Percentiles rank a stretch among this genome's conserved stretches.
Evolutionary conservation across 208 protist genomes (phyloP).

Genomic region (Trichomonas tenax): DNA sequence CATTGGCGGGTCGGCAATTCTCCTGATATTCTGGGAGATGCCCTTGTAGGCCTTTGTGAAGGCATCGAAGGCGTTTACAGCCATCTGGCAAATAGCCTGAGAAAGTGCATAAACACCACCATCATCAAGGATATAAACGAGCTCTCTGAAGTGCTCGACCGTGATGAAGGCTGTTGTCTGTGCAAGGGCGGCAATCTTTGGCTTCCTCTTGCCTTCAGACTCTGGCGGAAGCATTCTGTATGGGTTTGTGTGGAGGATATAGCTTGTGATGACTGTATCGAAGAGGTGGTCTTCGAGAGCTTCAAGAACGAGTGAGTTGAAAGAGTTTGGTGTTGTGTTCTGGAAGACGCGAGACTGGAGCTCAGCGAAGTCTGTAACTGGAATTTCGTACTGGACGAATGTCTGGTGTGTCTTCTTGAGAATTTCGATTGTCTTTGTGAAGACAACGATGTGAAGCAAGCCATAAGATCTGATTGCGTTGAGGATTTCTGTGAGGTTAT

Average conservation of each 20-base stretch:
- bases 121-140: not conserved
- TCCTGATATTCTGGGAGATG: not conserved
- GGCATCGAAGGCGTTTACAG: not conserved
- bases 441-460: not conserved
- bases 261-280: not conserved
- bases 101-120: not conserved
- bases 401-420: not conserved
- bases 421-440: not conserved
- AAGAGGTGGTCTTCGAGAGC: not conserved
- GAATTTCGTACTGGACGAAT: not conserved
- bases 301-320: not conserved
- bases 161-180: not conserved
- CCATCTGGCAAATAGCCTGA: not conserved
- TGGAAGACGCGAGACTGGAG: not conserved
- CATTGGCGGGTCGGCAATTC: not conserved
- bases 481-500: not conserved
- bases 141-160: conserved; percentile 3
- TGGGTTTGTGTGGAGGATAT: not conserved
- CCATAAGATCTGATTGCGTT: not conserved
- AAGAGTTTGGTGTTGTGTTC: not conserved
- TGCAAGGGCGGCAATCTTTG: not conserved
- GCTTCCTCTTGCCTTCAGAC: not conserved
- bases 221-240: not conserved
- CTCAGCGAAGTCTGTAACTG: not conserved
- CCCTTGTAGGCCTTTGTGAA: not conserved